phyloP scores from a whole-genome alignment of 331 rosid genomes.

The Spiraea crenata region DNA sequence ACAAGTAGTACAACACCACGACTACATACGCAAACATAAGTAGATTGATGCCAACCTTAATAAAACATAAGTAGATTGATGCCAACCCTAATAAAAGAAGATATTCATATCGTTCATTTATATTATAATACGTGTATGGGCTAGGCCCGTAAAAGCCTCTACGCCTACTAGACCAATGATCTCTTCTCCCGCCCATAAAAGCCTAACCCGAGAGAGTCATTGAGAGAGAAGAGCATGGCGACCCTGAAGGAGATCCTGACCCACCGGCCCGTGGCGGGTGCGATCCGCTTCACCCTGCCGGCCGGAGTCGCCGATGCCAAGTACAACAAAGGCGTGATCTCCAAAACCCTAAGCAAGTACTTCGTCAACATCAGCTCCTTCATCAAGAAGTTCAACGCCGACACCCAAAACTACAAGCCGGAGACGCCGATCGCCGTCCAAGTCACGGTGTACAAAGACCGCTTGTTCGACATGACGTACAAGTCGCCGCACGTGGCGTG shows the following conservation, averaged over 20 bases:
- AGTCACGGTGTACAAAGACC: constrained; percentile 41
- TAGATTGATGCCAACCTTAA: too few relatives aligned
- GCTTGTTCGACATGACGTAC: too few relatives aligned
- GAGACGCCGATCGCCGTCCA: constrained; percentile 85
- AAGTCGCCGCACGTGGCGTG: constrained; percentile 79
- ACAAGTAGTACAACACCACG: too few relatives aligned
- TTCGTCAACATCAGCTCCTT: constrained; percentile 65
- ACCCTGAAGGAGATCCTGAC: constrained; percentile 65
- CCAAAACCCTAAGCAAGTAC: too few relatives aligned
- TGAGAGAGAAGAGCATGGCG: constrained; percentile 36
- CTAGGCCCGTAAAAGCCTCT: too few relatives aligned
- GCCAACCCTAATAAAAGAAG: too few relatives aligned
- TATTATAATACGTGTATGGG: too few relatives aligned
- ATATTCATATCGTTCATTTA: too few relatives aligned
- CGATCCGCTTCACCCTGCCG: constrained; percentile 67
- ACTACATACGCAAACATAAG: too few relatives aligned
- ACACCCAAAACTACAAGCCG: constrained; percentile 74
- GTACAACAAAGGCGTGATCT: too few relatives aligned
- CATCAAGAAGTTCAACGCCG: constrained; percentile 87
- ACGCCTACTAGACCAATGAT: too few relatives aligned
- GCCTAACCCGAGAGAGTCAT: not conserved
- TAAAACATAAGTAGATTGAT: too few relatives aligned
- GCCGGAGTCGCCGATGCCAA: constrained; percentile 51
- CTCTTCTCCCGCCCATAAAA: not conserved
- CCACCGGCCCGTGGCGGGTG: constrained; percentile 69